Conservation (phyloP, 1,284 basidiomycete species). For the Golubevia pallescens region DNA sequence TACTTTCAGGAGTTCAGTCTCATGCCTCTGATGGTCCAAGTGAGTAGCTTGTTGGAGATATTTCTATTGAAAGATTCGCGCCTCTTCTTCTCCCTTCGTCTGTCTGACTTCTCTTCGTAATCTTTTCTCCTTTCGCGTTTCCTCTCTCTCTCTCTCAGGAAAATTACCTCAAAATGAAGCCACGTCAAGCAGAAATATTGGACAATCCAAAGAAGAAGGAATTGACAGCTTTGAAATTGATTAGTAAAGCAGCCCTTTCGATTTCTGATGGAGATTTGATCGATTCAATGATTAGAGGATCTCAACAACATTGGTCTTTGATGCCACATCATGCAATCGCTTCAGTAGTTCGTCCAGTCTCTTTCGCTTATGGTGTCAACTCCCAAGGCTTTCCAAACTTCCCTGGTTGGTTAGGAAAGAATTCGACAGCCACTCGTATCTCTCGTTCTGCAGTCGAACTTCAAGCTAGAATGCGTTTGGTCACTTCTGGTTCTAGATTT, state of each 20-base stretch:
- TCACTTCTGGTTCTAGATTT: constrained; percentile 32
- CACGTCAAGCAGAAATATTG: constrained; percentile 69
- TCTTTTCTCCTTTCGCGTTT: constrained; percentile 6
- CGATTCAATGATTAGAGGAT: constrained; percentile 85
- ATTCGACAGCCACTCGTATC: neutral
- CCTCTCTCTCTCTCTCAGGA: constrained; percentile 70
- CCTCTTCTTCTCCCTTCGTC: too few species aligned
- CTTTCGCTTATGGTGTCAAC: constrained; percentile 36
- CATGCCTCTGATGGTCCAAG: constrained; percentile 92
- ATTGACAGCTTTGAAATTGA: constrained; percentile 77
- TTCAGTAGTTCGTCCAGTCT: constrained; percentile 74
- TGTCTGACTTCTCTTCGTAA: neutral
- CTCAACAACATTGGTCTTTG: constrained; percentile 93
- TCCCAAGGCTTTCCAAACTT: constrained; percentile 19
- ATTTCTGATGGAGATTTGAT: constrained; percentile 96
- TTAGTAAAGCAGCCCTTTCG: constrained; percentile 77
- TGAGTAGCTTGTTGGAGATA: constrained; percentile 62
- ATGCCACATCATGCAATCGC: constrained; percentile 92
- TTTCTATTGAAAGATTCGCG: too few species aligned
- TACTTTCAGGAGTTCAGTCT: constrained; percentile 97
- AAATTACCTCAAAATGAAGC: constrained; percentile 85
- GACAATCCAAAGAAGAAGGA: constrained; percentile 72
- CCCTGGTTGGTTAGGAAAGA: constrained; percentile 23
- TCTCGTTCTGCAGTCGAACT: constrained; percentile 32
- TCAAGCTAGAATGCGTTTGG: constrained; percentile 52